Evolutionary conservation across 2,329 filamentous ascomycete species (phyloP).

Genomic region (Aspergillus fumigatus): DNA sequence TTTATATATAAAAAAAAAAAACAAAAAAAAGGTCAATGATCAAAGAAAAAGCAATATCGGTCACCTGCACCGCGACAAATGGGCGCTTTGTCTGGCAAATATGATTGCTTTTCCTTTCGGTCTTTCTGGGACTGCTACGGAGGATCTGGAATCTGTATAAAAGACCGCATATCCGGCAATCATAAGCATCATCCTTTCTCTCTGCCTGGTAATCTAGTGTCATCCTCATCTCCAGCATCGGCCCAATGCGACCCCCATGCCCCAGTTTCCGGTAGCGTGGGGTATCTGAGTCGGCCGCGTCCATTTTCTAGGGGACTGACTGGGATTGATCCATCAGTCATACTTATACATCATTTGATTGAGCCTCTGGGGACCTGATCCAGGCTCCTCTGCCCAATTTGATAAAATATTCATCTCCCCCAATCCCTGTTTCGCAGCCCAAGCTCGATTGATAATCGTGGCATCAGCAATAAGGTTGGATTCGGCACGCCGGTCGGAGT

Average conservation of each 20-base stretch:
- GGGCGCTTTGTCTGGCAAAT: not conserved
- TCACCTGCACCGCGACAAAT: not conserved
- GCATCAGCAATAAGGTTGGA: not conserved
- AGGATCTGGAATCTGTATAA: not conserved
- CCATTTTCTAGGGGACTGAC: not conserved
- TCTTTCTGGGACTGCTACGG: not conserved
- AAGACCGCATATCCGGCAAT: not conserved
- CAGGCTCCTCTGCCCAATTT: constrained; percentile 6
- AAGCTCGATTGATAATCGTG: not conserved
- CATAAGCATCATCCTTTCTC: not conserved
- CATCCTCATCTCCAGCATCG: not conserved
- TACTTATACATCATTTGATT: constrained; percentile 8
- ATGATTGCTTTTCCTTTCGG: not conserved
- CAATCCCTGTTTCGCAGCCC: not conserved
- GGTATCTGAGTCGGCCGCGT: constrained; percentile 1
- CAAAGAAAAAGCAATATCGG: not conserved
- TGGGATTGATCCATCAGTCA: not conserved
- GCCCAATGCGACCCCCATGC: constrained; percentile 1
- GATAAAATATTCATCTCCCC: not conserved
- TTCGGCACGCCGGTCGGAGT: not conserved
- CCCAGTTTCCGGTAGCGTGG: constrained; percentile 5
- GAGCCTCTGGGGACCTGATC: constrained; percentile 4
- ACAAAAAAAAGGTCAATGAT: not conserved
- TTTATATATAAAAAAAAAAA: too few species aligned
- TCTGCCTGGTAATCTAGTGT: not conserved